phyloP scores from a whole-genome alignment of 192 early-diverging fungal genomes.

The Piromyces sp. region DNA sequence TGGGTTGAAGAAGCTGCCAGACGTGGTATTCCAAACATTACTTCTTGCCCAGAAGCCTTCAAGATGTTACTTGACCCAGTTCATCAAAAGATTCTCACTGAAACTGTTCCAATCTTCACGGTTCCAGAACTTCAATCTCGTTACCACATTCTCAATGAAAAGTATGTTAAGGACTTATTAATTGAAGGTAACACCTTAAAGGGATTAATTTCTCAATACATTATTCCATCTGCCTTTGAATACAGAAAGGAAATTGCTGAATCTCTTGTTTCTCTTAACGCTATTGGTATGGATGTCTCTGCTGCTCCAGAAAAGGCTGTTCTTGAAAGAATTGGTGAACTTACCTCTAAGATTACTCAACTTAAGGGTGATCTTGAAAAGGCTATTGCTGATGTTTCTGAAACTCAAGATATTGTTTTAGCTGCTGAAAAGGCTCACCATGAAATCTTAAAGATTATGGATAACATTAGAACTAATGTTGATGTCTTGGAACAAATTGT shows the following conservation, averaged over 20 bases:
- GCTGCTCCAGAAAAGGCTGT: constrained; percentile 46
- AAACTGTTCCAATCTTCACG: constrained; percentile 66
- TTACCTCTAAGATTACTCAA: constrained; percentile 35
- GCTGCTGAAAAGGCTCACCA: constrained; percentile 42
- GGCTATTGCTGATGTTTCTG: constrained; percentile 35
- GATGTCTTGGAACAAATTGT: constrained; percentile 63
- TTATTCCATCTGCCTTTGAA: constrained; percentile 71
- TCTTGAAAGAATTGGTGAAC: constrained; percentile 47
- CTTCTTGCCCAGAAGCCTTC: constrained; percentile 77
- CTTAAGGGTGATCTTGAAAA: constrained; percentile 30
- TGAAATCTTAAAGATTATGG: constrained; percentile 50
- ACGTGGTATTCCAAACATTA: constrained; percentile 94
- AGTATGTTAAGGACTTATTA: constrained; percentile 88
- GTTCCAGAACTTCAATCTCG: constrained; percentile 74
- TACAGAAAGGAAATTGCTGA: constrained; percentile 82
- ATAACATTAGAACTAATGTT: constrained; percentile 41
- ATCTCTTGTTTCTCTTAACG: constrained; percentile 54
- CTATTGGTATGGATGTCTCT: constrained; percentile 20
- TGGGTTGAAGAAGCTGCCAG: constrained; percentile 84
- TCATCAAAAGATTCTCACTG: constrained; percentile 60
- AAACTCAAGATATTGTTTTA: constrained; percentile 31
- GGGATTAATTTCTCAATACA: constrained; percentile 60
- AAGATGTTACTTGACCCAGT: constrained; percentile 48
- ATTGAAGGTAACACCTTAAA: constrained; percentile 85
- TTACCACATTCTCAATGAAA: constrained; percentile 90